Evolutionary conservation across 2,329 filamentous ascomycete genomes (phyloP), one percentile per base, ranked within the genome.

Genomic region (Aspergillus terreus): DNA sequence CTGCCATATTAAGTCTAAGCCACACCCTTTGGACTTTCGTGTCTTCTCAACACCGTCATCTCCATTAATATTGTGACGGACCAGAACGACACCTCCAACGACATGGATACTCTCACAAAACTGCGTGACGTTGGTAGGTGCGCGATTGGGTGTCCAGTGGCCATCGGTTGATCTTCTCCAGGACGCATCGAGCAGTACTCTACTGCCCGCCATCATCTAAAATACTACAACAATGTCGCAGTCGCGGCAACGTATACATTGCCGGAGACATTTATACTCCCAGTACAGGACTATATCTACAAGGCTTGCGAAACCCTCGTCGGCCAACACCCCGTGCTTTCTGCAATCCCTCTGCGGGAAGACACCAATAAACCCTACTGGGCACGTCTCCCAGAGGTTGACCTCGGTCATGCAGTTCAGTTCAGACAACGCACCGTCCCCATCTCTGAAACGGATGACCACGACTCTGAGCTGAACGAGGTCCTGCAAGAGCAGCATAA

Each of bases 111-210:
- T 4, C 4, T 19, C 19, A 5, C 17, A 14, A 25, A 3, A 14
- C 40, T 42, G 19, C 40, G 40, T 23, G 7, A 19, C 5, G 40
- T 42, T 35, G 27, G 46, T 48, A 9, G 30, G 46, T 43, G 27
- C 21, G 38, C 38, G 21, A 43, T 19, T 27, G 44, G 36, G 44
- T n/a, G 3, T 30, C 27, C 9, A 30, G 27, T 30, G 27, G 27
- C 27, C 27, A 30, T 11, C 27, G 14, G 21, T 36, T 6, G 12
- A 44, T 35, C n/a, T 4, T 17, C 35, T 27, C 62, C 44, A 76
- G 74, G 75, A 41, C 66, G 64, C 19, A 58, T 76, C 38, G 76
- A 79, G 60, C 70, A 72, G 43, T 74, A 70, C 58, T 76, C 73
- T 5, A 75, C 73, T 2, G 57, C 69, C 7, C 69, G 73, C 33